Base-by-base conservation (phyloP, 1,284 basidiomycete species). In the Ganoderma lingzhi region DNA sequence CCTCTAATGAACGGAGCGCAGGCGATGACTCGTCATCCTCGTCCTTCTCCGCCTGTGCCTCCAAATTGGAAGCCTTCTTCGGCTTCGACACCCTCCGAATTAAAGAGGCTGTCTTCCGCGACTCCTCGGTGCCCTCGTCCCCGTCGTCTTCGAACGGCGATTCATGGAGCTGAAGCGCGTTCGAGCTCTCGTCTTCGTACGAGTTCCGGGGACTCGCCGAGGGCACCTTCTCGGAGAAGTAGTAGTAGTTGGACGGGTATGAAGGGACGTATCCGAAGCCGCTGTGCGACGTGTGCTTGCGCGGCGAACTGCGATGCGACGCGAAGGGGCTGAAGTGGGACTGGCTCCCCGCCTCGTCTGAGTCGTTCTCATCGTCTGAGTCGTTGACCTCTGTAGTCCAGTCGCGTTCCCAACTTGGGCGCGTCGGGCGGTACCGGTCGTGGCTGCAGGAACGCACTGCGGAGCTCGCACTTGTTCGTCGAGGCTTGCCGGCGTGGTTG, bases 331-430 rank as follows among this genome's bases (percentile, higher is more conserved):
- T 72, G 66, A 75, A 76, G 63, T 76, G 75, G 8, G 76, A 75
- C 62, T 78, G 76, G 39, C 68, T 66, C 48, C 78, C 75, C 61
- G 76, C 75, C 65, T 78, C 77, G 58, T 80, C 80, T 3, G 80
- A 80, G 51, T 80, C 79, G 0, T 77, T 79, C 56, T 82, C 81
- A 68, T 82, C 81, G 10, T 78, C 79, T 42, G 78, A 72, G 64
- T 72, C 77, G 73, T 74, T 71, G 14, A 63, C 58, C 63, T 75
- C 77, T 28, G 74, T 70, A 28, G 66, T 66, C 75, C 77, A 78
- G 59, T 80, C 81, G 61, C 79, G 75, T 63, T 81, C 81, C 81
- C 81, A 82, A 10, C 74, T 74, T 6, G 80, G 80, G 39, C 78
- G 76, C 64, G 75, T 48, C 9, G 70, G 68, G 35, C 68, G 53